Percentiles rank a stretch among this genome's conserved stretches.
These are phyloP conservation scores for Ceratocystis diversiconidia DNA, from an alignment of 2,329 filamentous ascomycete genomes.

Conservation along the genomic window DNA sequence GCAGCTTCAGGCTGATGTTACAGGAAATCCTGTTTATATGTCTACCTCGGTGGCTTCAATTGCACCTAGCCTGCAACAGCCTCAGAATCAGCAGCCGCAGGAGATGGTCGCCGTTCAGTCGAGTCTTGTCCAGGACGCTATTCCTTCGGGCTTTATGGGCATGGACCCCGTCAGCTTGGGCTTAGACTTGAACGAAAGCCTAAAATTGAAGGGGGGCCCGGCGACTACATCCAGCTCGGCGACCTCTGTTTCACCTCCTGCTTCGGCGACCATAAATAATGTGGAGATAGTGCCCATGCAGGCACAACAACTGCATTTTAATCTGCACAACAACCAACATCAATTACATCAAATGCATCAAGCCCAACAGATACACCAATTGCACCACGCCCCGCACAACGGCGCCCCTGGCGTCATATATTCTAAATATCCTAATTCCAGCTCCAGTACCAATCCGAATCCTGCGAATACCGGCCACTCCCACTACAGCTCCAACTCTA, in stretches of 20 bases:
- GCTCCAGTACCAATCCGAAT: background rate
- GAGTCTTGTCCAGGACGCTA: background rate
- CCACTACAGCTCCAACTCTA: background rate
- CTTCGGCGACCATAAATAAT: conserved; percentile 1
- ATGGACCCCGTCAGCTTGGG: conserved; percentile 2
- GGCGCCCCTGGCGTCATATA: background rate
- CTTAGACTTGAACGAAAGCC: background rate
- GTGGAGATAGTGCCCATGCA: background rate
- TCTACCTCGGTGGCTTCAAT: background rate
- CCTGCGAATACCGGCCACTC: background rate
- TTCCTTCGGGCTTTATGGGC: conserved; percentile 1
- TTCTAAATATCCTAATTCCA: background rate
- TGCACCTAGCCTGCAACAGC: background rate
- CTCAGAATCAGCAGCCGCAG: background rate
- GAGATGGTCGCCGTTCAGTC: background rate
- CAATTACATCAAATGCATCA: background rate
- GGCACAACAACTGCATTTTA: background rate
- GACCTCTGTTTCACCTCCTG: background rate
- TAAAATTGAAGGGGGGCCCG: background rate
- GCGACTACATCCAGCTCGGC: background rate
- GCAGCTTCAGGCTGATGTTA: conserved; percentile 12
- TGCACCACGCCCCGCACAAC: background rate
- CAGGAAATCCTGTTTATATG: conserved; percentile 13
- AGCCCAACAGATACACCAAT: background rate
- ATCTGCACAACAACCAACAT: background rate